phyloP scores from a whole-genome alignment of 2,329 filamentous ascomycete genomes.

The Aspergillus spinulosporus region DNA sequence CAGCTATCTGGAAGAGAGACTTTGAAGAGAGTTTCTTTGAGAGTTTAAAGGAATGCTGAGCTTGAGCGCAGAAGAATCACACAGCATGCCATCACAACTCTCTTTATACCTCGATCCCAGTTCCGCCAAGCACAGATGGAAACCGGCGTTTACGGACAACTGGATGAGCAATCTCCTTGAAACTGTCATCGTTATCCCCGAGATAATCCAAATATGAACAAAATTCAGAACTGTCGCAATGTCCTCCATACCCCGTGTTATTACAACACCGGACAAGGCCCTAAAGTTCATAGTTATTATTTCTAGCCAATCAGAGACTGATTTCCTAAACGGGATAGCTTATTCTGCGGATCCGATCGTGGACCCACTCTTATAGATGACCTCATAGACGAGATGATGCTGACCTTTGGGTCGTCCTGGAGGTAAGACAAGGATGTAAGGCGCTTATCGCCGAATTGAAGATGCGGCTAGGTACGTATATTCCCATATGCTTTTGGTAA shows the following conservation, averaged over 20 bases:
- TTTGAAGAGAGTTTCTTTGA: too few relatives aligned
- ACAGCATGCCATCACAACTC: neutral
- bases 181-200: conserved; percentile 1
- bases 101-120: neutral
- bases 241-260: neutral
- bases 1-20: too few relatives aligned
- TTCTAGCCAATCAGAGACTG: conserved; percentile 7
- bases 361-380: neutral
- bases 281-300: neutral
- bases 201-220: neutral
- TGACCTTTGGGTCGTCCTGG: neutral
- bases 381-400: neutral
- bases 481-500: too few relatives aligned
- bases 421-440: neutral
- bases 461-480: too few relatives aligned
- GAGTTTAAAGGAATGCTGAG: neutral
- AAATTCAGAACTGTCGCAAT: neutral
- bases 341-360: neutral
- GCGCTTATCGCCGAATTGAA: neutral
- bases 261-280: neutral
- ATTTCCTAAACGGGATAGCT: neutral
- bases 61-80: neutral
- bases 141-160: conserved; percentile 1
- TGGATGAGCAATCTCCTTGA: neutral
- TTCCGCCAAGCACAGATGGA: neutral